Percentiles rank a stretch among this genome's conserved stretches.
Evolutionary conservation across 2,329 filamentous ascomycete genomes (phyloP).

Genomic region (Aspergillus texensis): DNA sequence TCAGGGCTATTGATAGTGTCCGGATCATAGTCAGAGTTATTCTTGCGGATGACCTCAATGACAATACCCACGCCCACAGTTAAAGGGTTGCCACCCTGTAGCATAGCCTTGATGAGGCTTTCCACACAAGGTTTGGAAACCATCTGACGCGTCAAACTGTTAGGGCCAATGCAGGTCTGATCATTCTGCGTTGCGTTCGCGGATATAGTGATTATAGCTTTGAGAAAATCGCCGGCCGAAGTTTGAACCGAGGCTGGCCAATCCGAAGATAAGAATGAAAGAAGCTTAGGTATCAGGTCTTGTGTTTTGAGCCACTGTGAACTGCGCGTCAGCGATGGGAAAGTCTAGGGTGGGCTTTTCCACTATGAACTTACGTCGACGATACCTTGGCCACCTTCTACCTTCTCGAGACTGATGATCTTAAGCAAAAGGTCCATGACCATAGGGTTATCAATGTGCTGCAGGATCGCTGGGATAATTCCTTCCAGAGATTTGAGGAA

Average conservation of each 20-base stretch:
- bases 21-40: slow-evolving; percentile 95
- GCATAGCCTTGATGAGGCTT: slow-evolving; percentile 86
- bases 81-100: slow-evolving; percentile 87
- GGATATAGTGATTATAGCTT: slow-evolving; percentile 98
- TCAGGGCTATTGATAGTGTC: slow-evolving; percentile 83
- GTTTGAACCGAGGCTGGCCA: slow-evolving; percentile 91
- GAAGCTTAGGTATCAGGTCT: slow-evolving; percentile 80
- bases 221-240: slow-evolving; percentile 94
- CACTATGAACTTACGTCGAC: slow-evolving; percentile 70
- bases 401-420: slow-evolving; percentile 94
- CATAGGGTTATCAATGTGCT: slow-evolving; percentile 96
- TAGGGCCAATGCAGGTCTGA: slow-evolving; percentile 97
- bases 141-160: slow-evolving; percentile 91
- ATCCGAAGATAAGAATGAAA: slow-evolving; percentile 83
- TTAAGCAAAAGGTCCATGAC: slow-evolving; percentile 97
- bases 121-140: slow-evolving; percentile 85
- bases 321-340: slow-evolving; percentile 8
- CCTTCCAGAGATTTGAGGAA: slow-evolving; percentile 83
- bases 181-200: slow-evolving; percentile 98
- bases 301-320: slow-evolving; percentile 86
- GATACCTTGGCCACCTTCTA: slow-evolving; percentile 85
- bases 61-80: slow-evolving; percentile 97
- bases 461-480: slow-evolving; percentile 81
- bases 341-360: neutral
- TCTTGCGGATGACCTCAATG: slow-evolving; percentile 98